These are phyloP conservation scores for Colletotrichum ledebouriae DNA, from an alignment of 2,329 filamentous ascomycete genomes.

Conservation along the genomic window DNA sequence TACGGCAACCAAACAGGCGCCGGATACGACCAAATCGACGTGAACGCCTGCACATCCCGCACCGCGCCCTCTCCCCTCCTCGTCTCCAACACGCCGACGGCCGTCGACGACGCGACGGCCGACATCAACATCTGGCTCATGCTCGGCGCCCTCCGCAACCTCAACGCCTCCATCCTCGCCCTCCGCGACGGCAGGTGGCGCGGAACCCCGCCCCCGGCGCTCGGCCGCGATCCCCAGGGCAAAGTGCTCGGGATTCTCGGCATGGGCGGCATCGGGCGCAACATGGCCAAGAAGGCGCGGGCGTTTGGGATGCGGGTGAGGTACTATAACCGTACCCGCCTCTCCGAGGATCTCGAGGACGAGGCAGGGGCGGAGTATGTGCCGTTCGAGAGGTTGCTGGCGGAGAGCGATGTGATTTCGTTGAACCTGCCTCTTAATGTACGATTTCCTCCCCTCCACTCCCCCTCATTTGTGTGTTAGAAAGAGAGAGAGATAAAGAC, in stretches of 20 bases:
- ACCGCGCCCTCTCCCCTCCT: slow-evolving; percentile 60
- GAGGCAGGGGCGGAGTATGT: slow-evolving; percentile 75
- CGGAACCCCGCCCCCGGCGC: slow-evolving; percentile 66
- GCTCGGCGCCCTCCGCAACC: slow-evolving; percentile 81
- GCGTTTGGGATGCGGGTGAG: slow-evolving; percentile 82
- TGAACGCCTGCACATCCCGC: slow-evolving; percentile 76
- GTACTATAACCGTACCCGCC: slow-evolving; percentile 78
- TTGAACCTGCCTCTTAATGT: slow-evolving; percentile 87
- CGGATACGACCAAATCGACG: slow-evolving; percentile 87
- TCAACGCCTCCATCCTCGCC: slow-evolving; percentile 74
- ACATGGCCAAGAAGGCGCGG: slow-evolving; percentile 79
- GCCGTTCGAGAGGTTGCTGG: slow-evolving; percentile 78
- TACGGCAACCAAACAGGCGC: slow-evolving; percentile 66
- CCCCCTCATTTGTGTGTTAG: neutral
- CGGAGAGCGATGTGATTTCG: slow-evolving; percentile 80
- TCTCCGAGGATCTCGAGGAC: slow-evolving; percentile 66
- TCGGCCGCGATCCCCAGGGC: slow-evolving; percentile 83
- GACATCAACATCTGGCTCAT: slow-evolving; percentile 86
- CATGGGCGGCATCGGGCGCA: slow-evolving; percentile 88
- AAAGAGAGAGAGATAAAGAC: too few species aligned
- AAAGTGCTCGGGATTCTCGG: slow-evolving; percentile 85
- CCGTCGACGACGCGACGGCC: slow-evolving; percentile 86
- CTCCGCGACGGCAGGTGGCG: slow-evolving; percentile 78
- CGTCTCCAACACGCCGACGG: slow-evolving; percentile 86
- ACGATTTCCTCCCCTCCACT: slow-evolving; percentile 52